A percentile compares a stretch with the other conserved stretches of the same genome.
phyloP scores from a whole-genome alignment of 148 eudicot genomes.

The Diospyros kaki region DNA sequence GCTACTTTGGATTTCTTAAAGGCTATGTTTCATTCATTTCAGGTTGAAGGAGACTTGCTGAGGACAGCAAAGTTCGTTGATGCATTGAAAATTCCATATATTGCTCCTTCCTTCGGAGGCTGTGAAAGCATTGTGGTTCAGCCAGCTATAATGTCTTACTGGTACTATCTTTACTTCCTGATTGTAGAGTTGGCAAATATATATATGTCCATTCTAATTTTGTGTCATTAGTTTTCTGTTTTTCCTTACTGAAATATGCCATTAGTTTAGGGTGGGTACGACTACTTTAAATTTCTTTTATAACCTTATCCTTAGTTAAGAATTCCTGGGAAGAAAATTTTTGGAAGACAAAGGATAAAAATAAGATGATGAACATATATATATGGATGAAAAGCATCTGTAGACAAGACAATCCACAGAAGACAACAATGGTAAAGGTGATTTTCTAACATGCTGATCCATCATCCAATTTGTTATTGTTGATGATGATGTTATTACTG shows the following conservation, averaged over 20 bases:
- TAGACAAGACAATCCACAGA: too few relatives aligned
- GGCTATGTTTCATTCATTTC: slow-evolving; percentile 13
- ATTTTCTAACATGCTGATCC: too few relatives aligned
- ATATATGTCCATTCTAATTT: background rate
- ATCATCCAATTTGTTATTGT: background rate
- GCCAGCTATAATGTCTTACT: slow-evolving; percentile 97
- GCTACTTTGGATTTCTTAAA: background rate
- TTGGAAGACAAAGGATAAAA: too few relatives aligned
- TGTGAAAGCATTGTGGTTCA: slow-evolving; percentile 94
- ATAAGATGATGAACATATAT: too few relatives aligned
- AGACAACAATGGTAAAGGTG: too few relatives aligned
- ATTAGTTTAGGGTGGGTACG: too few relatives aligned
- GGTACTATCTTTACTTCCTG: slow-evolving; percentile 39
- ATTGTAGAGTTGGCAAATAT: background rate
- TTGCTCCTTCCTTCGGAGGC: slow-evolving; percentile 98
- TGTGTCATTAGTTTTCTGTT: too few relatives aligned
- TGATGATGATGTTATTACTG: background rate
- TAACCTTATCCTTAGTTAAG: too few relatives aligned
- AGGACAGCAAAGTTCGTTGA: slow-evolving; percentile 67
- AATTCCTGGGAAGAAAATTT: too few relatives aligned
- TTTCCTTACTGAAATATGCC: too few relatives aligned
- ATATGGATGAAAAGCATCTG: too few relatives aligned
- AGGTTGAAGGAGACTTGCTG: slow-evolving; percentile 81
- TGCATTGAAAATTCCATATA: slow-evolving; percentile 75
- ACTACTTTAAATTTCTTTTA: too few relatives aligned